phyloP scores from a whole-genome alignment of 805 yeast genomes.

The Starmera amethionina region DNA sequence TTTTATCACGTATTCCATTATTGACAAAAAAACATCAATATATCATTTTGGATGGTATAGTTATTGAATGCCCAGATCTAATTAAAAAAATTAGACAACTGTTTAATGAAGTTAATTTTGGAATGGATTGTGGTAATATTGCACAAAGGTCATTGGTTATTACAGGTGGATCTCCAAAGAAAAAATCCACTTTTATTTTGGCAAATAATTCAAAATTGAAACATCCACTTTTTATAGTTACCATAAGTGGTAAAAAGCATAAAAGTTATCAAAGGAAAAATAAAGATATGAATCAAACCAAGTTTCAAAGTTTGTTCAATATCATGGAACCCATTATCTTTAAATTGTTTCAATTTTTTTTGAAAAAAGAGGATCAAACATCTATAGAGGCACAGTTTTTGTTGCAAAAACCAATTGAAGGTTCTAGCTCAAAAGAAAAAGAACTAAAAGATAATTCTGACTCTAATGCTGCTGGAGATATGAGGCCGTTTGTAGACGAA shows the following conservation, averaged over 20 bases:
- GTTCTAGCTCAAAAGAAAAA: no score
- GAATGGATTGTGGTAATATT: slow-evolving; percentile 5
- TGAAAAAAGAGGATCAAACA: slow-evolving; percentile 14
- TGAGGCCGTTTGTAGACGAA: no score
- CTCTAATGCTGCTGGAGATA: no score
- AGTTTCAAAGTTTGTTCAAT: slow-evolving; percentile 3
- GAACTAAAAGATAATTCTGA: no score
- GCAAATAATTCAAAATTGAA: no score
- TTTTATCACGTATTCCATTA: slow-evolving; percentile 27
- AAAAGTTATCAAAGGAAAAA: no score
- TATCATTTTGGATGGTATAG: slow-evolving; percentile 33
- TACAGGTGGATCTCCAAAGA: slow-evolving; percentile 13
- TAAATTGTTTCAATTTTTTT: slow-evolving; percentile 21
- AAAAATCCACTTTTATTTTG: not conserved
- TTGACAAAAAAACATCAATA: slow-evolving; percentile 32
- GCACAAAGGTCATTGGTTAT: slow-evolving; percentile 8
- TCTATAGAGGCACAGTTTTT: no score
- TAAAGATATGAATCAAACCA: no score
- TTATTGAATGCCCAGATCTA: slow-evolving; percentile 7
- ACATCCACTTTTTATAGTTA: no score
- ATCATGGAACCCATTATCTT: slow-evolving; percentile 22
- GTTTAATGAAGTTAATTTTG: slow-evolving; percentile 17
- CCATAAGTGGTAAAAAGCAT: no score
- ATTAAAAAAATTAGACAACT: slow-evolving; percentile 14
- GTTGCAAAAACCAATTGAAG: no score